phyloP scores from a whole-genome alignment of 768 basidiomycete genomes.

The Boletellus ananas region DNA sequence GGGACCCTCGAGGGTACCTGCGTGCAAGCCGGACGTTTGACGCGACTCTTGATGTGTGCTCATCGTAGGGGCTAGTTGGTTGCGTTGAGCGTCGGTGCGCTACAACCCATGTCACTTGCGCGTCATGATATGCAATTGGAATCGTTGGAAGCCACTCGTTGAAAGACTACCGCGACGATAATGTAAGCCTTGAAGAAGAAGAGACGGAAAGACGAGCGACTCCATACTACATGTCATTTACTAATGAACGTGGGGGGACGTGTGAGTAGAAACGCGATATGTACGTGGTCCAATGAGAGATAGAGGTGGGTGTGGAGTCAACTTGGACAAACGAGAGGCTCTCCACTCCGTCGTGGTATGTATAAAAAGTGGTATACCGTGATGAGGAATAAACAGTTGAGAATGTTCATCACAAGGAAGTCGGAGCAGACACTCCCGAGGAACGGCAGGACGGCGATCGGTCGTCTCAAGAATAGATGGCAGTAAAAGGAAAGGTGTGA shows the following conservation, averaged over 20 bases:
- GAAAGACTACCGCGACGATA: constrained; percentile 22
- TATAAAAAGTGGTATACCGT: constrained; percentile 23
- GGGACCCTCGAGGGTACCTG: constrained; percentile 39
- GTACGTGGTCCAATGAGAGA: constrained; percentile 11
- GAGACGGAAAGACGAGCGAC: constrained; percentile 12
- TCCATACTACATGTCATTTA: constrained; percentile 25
- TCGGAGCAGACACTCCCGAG: constrained; percentile 1
- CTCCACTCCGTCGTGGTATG: constrained; percentile 24
- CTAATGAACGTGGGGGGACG: constrained; percentile 22
- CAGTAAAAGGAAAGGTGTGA: constrained; percentile 1
- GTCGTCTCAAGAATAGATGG: constrained; percentile 14
- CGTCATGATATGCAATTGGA: constrained; percentile 10
- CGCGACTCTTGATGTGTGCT: neutral
- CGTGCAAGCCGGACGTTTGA: constrained; percentile 18
- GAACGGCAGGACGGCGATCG: constrained; percentile 6
- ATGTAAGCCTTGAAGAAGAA: constrained; percentile 14
- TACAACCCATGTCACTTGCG: constrained; percentile 9
- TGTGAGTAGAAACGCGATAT: constrained; percentile 8
- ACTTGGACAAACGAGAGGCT: constrained; percentile 11
- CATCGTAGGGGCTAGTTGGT: neutral
- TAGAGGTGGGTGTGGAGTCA: constrained; percentile 13
- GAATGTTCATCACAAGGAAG: constrained; percentile 15
- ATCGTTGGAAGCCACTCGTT: constrained; percentile 5
- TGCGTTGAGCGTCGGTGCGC: neutral
- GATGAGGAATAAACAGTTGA: constrained; percentile 9